A percentile compares a stretch with the other conserved stretches of the same genome.
Evolutionary conservation across 805 yeast genomes (phyloP).

Genomic region (Candida sithepensis): DNA sequence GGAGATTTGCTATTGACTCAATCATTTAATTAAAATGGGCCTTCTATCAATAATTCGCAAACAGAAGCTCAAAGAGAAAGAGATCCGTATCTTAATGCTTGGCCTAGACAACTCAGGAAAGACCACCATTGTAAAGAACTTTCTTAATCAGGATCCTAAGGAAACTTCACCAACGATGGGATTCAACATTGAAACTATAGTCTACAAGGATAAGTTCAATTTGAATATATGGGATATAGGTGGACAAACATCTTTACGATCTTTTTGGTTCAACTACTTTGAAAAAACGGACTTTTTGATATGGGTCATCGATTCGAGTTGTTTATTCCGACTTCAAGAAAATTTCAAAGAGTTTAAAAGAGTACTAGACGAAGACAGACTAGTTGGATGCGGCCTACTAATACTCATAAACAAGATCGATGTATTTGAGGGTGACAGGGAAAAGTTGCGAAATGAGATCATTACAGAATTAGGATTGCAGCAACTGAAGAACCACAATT

Average conservation of each 20-base stretch:
- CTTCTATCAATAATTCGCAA: slow-evolving; percentile 73
- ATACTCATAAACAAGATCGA: slow-evolving; percentile 77
- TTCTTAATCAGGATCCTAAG: slow-evolving; percentile 47
- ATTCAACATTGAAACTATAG: slow-evolving; percentile 68
- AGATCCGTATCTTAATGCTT: slow-evolving; percentile 67
- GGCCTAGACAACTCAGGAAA: slow-evolving; percentile 94
- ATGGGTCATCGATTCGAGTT: slow-evolving; percentile 80
- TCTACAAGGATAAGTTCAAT: slow-evolving; percentile 35
- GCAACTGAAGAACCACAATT: slow-evolving; percentile 36
- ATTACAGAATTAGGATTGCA: slow-evolving; percentile 29
- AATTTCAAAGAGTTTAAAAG: slow-evolving; percentile 61
- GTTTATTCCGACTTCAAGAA: slow-evolving; percentile 60
- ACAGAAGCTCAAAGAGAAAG: slow-evolving; percentile 77
- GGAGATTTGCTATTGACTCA: too few species aligned
- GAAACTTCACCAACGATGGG: slow-evolving; percentile 89
- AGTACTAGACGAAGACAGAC: slow-evolving; percentile 60
- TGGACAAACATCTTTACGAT: slow-evolving; percentile 78
- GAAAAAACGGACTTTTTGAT: slow-evolving; percentile 74
- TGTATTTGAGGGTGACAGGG: slow-evolving; percentile 32
- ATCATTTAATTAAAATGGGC: slow-evolving; percentile 81
- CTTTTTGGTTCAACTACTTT: slow-evolving; percentile 92
- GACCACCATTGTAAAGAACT: slow-evolving; percentile 68
- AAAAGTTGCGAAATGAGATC: slow-evolving; percentile 15
- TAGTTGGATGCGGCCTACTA: slow-evolving; percentile 66
- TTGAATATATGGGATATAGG: slow-evolving; percentile 81